Evolutionary conservation across 2,329 filamentous ascomycete genomes (phyloP).

Genomic region (Penicillium sp.): DNA sequence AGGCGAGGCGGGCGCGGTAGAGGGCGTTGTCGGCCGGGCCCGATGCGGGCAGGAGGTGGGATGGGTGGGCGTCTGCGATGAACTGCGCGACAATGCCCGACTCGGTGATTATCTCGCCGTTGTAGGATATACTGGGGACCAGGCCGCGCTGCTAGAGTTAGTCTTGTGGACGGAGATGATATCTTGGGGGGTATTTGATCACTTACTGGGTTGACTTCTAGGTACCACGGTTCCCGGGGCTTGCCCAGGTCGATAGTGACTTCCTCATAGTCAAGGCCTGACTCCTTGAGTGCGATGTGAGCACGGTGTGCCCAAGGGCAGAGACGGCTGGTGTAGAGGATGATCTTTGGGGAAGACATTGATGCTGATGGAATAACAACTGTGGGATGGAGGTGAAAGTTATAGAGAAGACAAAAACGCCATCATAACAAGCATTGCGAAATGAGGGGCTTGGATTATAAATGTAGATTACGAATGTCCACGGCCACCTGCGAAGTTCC

Average conservation of each 20-base stretch:
- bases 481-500: background rate
- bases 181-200: background rate
- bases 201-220: slow-evolving; percentile 69
- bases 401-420: slow-evolving; percentile 5
- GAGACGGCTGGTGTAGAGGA: slow-evolving; percentile 67
- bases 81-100: slow-evolving; percentile 71
- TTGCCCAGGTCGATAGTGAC: slow-evolving; percentile 70
- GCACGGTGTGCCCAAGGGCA: slow-evolving; percentile 77
- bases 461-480: slow-evolving; percentile 18
- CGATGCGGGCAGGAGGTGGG: slow-evolving; percentile 61
- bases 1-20: slow-evolving; percentile 65
- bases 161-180: background rate
- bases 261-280: slow-evolving; percentile 66
- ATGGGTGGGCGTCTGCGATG: slow-evolving; percentile 68
- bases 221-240: slow-evolving; percentile 72
- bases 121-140: slow-evolving; percentile 69
- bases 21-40: slow-evolving; percentile 59
- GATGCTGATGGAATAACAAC: background rate
- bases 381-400: slow-evolving; percentile 7
- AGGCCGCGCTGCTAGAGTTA: slow-evolving; percentile 60
- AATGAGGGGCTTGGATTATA: slow-evolving; percentile 28
- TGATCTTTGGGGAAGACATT: slow-evolving; percentile 54
- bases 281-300: slow-evolving; percentile 69
- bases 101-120: slow-evolving; percentile 71
- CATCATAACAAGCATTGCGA: slow-evolving; percentile 19